phyloP scores from a whole-genome alignment of 441 rosid species.

The Syzygium malaccense region DNA sequence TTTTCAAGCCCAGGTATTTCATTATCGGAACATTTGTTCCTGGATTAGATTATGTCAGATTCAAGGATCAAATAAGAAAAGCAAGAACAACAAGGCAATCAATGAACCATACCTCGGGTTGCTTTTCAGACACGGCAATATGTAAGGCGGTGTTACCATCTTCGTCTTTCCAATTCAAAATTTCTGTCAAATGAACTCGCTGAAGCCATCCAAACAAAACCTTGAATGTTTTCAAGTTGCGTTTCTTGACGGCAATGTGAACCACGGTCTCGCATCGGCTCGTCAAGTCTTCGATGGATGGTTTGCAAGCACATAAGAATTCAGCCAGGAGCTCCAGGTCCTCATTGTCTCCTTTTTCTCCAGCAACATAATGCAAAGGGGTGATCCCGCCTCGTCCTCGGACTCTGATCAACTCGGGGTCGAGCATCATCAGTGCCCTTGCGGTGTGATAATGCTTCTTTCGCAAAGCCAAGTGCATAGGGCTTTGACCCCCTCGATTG shows the following conservation, averaged over 20 bases:
- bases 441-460: neutral
- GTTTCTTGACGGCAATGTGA: neutral
- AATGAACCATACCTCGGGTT: neutral
- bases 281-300: neutral
- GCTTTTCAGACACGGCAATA: neutral
- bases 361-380: neutral
- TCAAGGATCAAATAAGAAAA: neutral
- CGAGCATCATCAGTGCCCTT: neutral
- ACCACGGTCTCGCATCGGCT: neutral
- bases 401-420: neutral
- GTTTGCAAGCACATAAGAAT: neutral
- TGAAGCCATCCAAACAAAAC: neutral
- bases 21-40: neutral
- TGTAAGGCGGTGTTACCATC: neutral
- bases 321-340: neutral
- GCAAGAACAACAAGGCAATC: no score
- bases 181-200: fast-evolving
- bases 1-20: neutral
- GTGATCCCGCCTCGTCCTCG: neutral
- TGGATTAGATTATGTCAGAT: neutral
- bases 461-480: neutral
- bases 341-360: neutral
- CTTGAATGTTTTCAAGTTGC: neutral
- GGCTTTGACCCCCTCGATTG: neutral
- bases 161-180: neutral